Evolutionary conservation across 2,329 filamentous ascomycete genomes (phyloP), one percentile per base, ranked within the genome.

Genomic region (Exophiala dermatitidis): DNA sequence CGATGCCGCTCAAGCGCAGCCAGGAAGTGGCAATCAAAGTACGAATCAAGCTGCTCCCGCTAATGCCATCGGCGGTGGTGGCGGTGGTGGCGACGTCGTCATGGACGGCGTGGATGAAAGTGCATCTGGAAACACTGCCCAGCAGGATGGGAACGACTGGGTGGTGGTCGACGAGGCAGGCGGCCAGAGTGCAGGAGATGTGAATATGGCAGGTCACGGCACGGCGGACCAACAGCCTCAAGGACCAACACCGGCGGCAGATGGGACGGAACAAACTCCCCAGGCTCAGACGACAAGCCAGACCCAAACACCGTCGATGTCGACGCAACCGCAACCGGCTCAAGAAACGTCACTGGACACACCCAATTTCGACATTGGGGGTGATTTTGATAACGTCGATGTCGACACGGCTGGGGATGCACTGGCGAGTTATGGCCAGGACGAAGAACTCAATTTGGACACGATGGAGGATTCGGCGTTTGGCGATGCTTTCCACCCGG

Each of bases 401-500:
- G 70, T 86, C 41, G 83, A 90, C 67, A 83, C 83, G 28, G 85
- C 84, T 0, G 85, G 83, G 9, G 84, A 88, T 64, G 85, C 84
- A 2, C 71, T 89, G 34, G 82, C 82, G 2, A 79, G 80, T 37
- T 88, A 85, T 64, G 82, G 80, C 40, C 78, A 79, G 10, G 78
- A 80, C 9, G 75, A 79, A 47, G 67, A 71, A 2, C 68, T 76
- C 3, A 76, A 77, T 60, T 66, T 77, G 40, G 80, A 78, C 5
- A 85, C 84, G 58, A 79, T 89, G 74, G 85, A 88, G 44, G 85
- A 90, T 64, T 88, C 84, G 34, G 88, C 86, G 1, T 93, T 93
- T 71, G 88, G 86, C 2, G 86, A 93, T 62, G 88, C 88, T 0
- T 88, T 91, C 69, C 86, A 90, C 59, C 74, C 74, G 10, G 75